These are phyloP conservation scores for Letharia lupina DNA, from an alignment of 495 filamentous ascomycete genomes.

Conservation along the genomic window DNA sequence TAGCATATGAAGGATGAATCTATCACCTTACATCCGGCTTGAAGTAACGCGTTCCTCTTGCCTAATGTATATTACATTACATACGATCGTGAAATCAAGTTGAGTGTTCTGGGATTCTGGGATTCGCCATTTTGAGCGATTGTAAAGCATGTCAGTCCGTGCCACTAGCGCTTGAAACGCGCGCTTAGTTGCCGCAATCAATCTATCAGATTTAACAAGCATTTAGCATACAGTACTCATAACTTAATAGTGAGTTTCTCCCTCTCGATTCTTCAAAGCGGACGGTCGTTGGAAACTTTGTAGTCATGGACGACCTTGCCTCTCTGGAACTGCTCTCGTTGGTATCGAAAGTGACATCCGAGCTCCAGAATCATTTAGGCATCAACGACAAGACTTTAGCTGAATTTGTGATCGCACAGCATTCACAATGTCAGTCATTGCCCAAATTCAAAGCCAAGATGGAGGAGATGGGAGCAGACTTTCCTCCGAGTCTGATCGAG, in stretches of 20 bases:
- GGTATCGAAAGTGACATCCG: conserved; percentile 88
- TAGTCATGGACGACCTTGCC: conserved; percentile 76
- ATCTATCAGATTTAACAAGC: background rate
- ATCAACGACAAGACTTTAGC: conserved; percentile 90
- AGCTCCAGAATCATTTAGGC: conserved; percentile 88
- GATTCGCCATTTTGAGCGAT: too few species aligned
- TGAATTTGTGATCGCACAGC: conserved; percentile 89
- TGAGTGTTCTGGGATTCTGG: too few species aligned
- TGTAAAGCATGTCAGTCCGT: too few species aligned
- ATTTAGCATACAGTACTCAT: background rate
- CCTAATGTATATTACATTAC: too few species aligned
- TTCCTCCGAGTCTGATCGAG: conserved; percentile 80
- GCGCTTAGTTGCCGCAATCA: background rate
- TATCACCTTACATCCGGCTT: too few species aligned
- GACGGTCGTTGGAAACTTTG: background rate
- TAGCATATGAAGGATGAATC: too few species aligned
- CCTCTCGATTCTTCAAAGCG: background rate
- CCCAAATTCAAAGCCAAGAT: conserved; percentile 63
- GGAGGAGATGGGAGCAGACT: conserved; percentile 71
- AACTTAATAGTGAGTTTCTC: background rate
- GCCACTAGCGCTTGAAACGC: background rate
- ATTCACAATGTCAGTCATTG: conserved; percentile 61
- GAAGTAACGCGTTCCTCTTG: too few species aligned
- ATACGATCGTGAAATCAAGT: background rate
- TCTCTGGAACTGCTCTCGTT: conserved; percentile 87